Conservation (phyloP, 768 basidiomycete genomes). For the Amanita thiersii region DNA sequence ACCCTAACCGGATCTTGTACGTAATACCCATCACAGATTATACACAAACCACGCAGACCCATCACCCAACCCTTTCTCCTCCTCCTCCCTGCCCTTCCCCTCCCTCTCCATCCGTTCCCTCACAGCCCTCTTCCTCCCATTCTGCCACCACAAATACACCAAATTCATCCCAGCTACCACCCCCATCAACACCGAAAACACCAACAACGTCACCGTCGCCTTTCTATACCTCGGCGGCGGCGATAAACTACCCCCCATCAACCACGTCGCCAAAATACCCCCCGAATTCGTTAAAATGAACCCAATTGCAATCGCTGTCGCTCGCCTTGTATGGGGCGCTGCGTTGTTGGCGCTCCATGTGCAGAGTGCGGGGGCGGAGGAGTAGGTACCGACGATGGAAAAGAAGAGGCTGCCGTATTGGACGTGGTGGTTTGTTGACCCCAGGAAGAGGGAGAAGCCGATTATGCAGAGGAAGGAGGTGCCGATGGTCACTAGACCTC, state of each 20-base stretch:
- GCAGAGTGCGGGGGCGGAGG: slow-evolving; percentile 41
- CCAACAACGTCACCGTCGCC: slow-evolving; percentile 34
- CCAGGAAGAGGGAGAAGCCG: slow-evolving; percentile 51
- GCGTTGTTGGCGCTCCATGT: slow-evolving; percentile 62
- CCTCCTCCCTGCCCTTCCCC: slow-evolving; percentile 16
- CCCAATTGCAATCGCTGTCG: slow-evolving; percentile 48
- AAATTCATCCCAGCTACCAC: slow-evolving; percentile 29
- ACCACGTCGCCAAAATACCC: slow-evolving; percentile 56
- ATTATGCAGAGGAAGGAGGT: slow-evolving; percentile 32
- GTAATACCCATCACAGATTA: slow-evolving; percentile 21
- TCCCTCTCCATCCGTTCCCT: slow-evolving; percentile 20
- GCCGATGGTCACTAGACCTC: slow-evolving; percentile 39
- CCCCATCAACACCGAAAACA: slow-evolving; percentile 31
- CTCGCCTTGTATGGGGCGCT: slow-evolving; percentile 46
- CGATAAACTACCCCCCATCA: slow-evolving; percentile 43
- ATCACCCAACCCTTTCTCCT: slow-evolving; percentile 37
- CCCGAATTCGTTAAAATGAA: slow-evolving; percentile 53
- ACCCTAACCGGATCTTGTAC: not conserved
- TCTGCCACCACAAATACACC: slow-evolving; percentile 31
- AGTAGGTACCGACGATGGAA: slow-evolving; percentile 42
- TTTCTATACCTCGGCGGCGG: slow-evolving; percentile 39
- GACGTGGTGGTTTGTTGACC: slow-evolving; percentile 26
- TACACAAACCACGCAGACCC: slow-evolving; percentile 48
- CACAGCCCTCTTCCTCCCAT: slow-evolving; percentile 33
- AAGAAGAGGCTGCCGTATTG: slow-evolving; percentile 54